A percentile compares a stretch with the other conserved stretches of the same genome.
Evolutionary conservation across 2,329 filamentous ascomycete species (phyloP).

Genomic region (Calonectria pseudoturangicola): DNA sequence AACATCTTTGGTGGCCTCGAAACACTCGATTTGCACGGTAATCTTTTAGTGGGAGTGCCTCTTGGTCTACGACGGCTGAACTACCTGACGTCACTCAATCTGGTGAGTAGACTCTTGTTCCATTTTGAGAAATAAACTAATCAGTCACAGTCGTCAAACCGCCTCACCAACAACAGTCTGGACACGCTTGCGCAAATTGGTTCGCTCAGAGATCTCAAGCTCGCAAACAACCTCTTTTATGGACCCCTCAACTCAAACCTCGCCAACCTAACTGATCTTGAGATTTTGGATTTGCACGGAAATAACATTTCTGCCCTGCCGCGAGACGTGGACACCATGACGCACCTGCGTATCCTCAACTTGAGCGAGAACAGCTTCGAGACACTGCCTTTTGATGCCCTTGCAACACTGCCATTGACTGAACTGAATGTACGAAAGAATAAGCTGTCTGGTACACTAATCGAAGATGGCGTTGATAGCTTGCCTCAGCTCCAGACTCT

Average conservation of each 20-base stretch:
- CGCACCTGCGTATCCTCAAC: slow-evolving; percentile 84
- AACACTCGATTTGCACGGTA: slow-evolving; percentile 89
- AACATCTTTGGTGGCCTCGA: slow-evolving; percentile 90
- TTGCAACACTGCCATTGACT: slow-evolving; percentile 81
- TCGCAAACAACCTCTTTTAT: slow-evolving; percentile 85
- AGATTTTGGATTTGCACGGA: slow-evolving; percentile 86
- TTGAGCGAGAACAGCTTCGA: slow-evolving; percentile 86
- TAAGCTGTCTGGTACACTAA: slow-evolving; percentile 82
- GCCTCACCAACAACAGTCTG: slow-evolving; percentile 82
- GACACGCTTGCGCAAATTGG: slow-evolving; percentile 84
- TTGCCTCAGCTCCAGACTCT: slow-evolving; percentile 82
- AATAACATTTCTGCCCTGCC: slow-evolving; percentile 87
- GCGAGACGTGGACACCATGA: slow-evolving; percentile 78
- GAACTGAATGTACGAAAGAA: slow-evolving; percentile 88
- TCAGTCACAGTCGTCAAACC: slow-evolving; percentile 81
- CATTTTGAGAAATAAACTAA: slow-evolving; percentile 44
- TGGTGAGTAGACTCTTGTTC: slow-evolving; percentile 71
- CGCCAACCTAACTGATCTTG: slow-evolving; percentile 79
- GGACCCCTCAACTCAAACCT: slow-evolving; percentile 81
- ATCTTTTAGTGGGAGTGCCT: slow-evolving; percentile 83
- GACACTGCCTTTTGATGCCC: slow-evolving; percentile 80
- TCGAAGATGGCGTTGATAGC: slow-evolving; percentile 75
- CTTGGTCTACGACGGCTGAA: slow-evolving; percentile 83
- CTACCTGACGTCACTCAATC: slow-evolving; percentile 86
- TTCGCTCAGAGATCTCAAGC: slow-evolving; percentile 84